Conservation (phyloP, 345 rosid species). For the Lumnitzera racemosa region DNA sequence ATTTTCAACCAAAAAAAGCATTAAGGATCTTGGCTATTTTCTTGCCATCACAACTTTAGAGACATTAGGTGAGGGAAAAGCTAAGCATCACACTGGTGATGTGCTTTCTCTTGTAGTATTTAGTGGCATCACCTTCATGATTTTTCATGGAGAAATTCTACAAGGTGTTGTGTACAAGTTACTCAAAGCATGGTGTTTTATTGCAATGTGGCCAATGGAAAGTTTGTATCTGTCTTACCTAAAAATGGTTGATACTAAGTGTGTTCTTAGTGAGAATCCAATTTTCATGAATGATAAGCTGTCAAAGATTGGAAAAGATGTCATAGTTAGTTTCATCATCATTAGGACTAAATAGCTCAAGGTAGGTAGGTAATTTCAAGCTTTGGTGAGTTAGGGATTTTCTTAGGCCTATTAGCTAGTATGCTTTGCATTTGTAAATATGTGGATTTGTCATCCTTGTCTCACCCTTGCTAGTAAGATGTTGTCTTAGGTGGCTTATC, state of each 20-base stretch:
- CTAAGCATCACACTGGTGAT: slow-evolving; percentile 50
- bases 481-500: no score
- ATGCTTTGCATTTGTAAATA: no score
- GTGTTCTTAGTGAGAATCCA: slow-evolving; percentile 55
- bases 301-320: slow-evolving; percentile 49
- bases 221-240: slow-evolving; percentile 35
- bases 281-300: slow-evolving; percentile 52
- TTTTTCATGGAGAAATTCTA: slow-evolving; percentile 66
- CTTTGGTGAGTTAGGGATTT: slow-evolving; percentile 62
- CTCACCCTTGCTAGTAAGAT: no score
- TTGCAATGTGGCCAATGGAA: slow-evolving; percentile 62
- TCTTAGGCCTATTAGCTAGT: slow-evolving; percentile 39
- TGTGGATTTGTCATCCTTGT: no score
- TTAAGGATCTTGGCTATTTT: slow-evolving; percentile 65
- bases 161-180: slow-evolving; percentile 61
- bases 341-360: slow-evolving; percentile 66
- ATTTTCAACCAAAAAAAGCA: slow-evolving; percentile 53
- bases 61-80: slow-evolving; percentile 59
- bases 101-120: slow-evolving; percentile 60
- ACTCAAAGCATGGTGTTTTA: slow-evolving; percentile 65
- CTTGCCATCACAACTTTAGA: slow-evolving; percentile 52
- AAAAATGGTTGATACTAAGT: slow-evolving; percentile 59
- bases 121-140: slow-evolving; percentile 67
- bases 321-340: slow-evolving; percentile 46
- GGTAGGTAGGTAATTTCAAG: slow-evolving; percentile 72